Percentiles rank a stretch among this genome's conserved stretches.
Evolutionary conservation across 257 asterid species (phyloP).

Genomic region (Salvia miltiorrhiza): DNA sequence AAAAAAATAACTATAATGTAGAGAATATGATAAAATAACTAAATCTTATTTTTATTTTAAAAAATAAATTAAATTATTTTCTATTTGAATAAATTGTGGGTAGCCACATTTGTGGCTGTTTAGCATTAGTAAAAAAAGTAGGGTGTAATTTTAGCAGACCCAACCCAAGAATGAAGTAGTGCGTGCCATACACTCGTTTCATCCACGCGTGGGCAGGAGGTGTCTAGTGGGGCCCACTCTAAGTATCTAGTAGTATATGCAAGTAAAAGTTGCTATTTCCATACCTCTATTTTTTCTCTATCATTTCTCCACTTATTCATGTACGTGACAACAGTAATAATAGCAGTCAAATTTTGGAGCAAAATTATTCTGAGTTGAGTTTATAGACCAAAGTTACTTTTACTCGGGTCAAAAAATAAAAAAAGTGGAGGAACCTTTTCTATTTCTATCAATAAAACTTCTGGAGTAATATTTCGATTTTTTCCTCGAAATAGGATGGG

Average conservation of each 20-base stretch:
- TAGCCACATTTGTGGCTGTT: no score
- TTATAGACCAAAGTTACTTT: conserved; percentile 20
- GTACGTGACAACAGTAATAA: neutral
- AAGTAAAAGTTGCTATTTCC: conserved; percentile 17
- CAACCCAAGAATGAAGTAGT: neutral
- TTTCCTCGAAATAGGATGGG: neutral
- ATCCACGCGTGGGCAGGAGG: conserved; percentile 7
- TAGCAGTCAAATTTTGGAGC: conserved; percentile 16
- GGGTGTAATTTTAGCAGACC: no score
- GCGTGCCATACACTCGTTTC: neutral
- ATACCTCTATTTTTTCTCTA: neutral
- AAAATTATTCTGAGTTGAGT: conserved; percentile 18
- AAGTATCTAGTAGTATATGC: neutral
- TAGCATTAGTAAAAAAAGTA: no score
- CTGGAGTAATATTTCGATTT: neutral
- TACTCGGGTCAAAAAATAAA: conserved; percentile 19
- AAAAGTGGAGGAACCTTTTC: conserved; percentile 13
- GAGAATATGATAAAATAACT: no score
- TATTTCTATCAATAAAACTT: neutral
- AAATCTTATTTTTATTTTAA: no score
- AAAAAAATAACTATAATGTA: no score
- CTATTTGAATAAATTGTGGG: no score
- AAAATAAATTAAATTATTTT: no score
- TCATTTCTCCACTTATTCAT: neutral
- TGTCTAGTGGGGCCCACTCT: conserved; percentile 3